Evolutionary conservation across 1,284 basidiomycete species (phyloP), one percentile per base, ranked within the genome.

Genomic region (Ceratobasidium sp.): DNA sequence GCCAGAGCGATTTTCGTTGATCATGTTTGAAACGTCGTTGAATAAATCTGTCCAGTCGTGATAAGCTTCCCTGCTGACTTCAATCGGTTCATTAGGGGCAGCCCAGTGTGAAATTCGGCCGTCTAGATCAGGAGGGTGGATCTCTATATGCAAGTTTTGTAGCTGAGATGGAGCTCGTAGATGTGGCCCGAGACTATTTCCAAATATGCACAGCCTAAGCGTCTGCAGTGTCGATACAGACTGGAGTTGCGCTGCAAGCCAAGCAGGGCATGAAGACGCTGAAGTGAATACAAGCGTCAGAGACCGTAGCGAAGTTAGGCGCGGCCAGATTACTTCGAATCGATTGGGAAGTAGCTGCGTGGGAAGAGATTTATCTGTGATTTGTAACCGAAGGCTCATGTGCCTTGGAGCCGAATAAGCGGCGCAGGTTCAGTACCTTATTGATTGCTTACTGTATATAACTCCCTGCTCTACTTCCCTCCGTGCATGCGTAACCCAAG

Each of bases 21-120:
- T 46, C 12, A 74, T n/a, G 1, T 64, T 59, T 12, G 52, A 23
- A 13, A 64, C 57, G 23, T 74, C 70, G 48, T 74, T 74, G 70
- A 74, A 74, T 15, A 74, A 61, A 9, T 23, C 48, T 44, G 70
- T 64, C 59, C 59, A 64, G 46, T 74, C 46, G 44, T 64, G 59
- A 23, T 74, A 74, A 38, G 15, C 54, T 59, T 48, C 57, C n/a
- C 59, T 33, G 52, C 10, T 26, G 7, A 65, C 42, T 23, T 65
- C 40, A 26, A 23, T 15, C 9, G 33, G 67, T 9, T 69, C 50
- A 42, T 65, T 42, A 7, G 28, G 46, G 17, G 50, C 52, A 7
- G 15, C 13, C 28, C 48, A 56, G 15, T 40, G 6, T 7, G 3
- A 23, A 15, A 40, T 28, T 23, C 26, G 50, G 15, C 33, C 65